Base-by-base conservation (phyloP, 2,329 filamentous ascomycete species). In the Cordyceps sp. region DNA sequence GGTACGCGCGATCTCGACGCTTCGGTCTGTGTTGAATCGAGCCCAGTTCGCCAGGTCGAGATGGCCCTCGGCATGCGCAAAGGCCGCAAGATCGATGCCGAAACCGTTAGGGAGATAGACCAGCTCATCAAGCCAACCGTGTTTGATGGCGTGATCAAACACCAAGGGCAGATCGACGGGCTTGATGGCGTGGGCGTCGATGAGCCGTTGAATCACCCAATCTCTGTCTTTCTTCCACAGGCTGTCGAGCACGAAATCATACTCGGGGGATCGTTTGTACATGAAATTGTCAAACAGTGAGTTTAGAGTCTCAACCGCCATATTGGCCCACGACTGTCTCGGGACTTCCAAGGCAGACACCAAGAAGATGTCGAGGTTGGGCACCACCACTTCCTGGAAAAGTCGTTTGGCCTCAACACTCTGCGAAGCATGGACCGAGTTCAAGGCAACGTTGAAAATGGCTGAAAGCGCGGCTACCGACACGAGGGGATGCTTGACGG, bases 211-310 rank as follows among this genome's bases (percentile, higher is more conserved):
- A 9, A 78, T 77, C 13, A 96, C 80, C 79, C 85, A 96, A 15
- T 78, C 69, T 42, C 77, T 81, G 49, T 96, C 84, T 48, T 90
- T 85, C 42, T 79, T 77, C 86, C 88, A 96, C 6, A 93, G 60
- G 36, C 84, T 86, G 48, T 93, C 78, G 35, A 98, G 69, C 12
- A 93, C 88, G 39, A 94, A 92, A 41, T 86, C 77, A 50, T 83
- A 80, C 34, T 86, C 73, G 5, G 76, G 67, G 10, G 84, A 74
- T 34, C 75, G 70, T 52, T 86, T 86, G 46, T 76, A 69, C 19
- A 94, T 64, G 49, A 93, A 94, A 10, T 80, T 79, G 32, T 82
- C 76, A 44, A 94, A 88, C 2, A 88, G 61, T 12, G 80, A 79
- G 37, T 72, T 76, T 19, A 86, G 55, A 0, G 81, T 84, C 34